phyloP scores from a whole-genome alignment of 1,139 yeast genomes.

The Geotrichum fermentans region DNA sequence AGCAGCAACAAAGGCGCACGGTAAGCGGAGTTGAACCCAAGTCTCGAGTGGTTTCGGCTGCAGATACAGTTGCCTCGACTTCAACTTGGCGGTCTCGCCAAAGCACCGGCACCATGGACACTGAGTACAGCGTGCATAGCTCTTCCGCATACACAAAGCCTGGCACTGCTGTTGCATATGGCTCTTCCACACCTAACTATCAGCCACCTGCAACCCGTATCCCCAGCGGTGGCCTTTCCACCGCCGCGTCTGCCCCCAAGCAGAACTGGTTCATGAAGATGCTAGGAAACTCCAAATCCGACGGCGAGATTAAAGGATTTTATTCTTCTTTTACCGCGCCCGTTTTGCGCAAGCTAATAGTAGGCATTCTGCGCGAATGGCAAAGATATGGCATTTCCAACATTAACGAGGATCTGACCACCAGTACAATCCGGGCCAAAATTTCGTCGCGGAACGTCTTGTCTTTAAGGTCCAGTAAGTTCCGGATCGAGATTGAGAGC shows the following conservation, averaged over 20 bases:
- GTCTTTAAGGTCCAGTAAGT: constrained; percentile 33
- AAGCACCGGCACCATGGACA: neutral
- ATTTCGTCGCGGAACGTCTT: constrained; percentile 36
- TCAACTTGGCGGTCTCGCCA: neutral
- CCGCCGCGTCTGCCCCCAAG: constrained; percentile 10
- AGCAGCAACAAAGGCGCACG: neutral
- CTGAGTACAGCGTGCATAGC: neutral
- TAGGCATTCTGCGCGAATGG: constrained; percentile 37
- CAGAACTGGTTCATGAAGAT: constrained; percentile 42
- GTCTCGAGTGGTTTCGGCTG: constrained; percentile 2
- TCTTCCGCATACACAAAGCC: neutral
- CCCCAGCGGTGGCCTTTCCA: neutral
- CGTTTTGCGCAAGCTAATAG: constrained; percentile 31
- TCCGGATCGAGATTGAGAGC: constrained; percentile 30
- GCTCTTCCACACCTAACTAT: neutral
- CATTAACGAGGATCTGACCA: constrained; percentile 27
- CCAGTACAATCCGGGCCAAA: constrained; percentile 32
- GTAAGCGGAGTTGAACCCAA: neutral
- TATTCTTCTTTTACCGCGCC: constrained; percentile 29
- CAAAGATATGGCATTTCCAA: constrained; percentile 36
- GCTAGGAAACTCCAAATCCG: constrained; percentile 22
- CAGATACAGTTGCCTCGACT: constrained; percentile 4
- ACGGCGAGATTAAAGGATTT: constrained; percentile 23
- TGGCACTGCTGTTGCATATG: neutral
- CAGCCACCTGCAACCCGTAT: neutral